Percentiles rank a stretch among this genome's conserved stretches.
Evolutionary conservation across 2,329 filamentous ascomycete species (phyloP).

Genomic region (Alternaria viburni): DNA sequence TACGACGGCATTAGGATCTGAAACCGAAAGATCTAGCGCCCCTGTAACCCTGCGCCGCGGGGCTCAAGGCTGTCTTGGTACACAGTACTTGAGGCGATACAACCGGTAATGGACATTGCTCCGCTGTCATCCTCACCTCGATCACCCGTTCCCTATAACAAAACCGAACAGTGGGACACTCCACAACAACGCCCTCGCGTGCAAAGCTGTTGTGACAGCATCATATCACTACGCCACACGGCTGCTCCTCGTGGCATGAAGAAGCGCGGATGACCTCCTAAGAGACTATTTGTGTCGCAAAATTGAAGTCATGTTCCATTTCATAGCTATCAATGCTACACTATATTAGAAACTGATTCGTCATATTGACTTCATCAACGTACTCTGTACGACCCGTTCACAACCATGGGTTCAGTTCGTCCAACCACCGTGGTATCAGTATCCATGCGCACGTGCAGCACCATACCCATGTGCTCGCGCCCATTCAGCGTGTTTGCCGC

Average conservation of each 20-base stretch:
- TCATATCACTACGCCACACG: neutral
- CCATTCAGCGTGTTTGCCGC: slow-evolving; percentile 38
- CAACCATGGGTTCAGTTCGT: slow-evolving; percentile 37
- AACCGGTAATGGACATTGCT: neutral
- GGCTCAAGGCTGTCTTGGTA: neutral
- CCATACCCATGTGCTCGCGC: slow-evolving; percentile 38
- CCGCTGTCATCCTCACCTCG: neutral
- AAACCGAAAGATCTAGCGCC: neutral
- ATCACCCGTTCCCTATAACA: neutral
- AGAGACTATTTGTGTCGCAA: neutral
- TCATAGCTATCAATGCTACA: slow-evolving; percentile 16
- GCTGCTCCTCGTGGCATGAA: neutral
- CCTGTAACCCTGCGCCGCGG: neutral
- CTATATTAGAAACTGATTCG: slow-evolving; percentile 14
- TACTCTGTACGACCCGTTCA: slow-evolving; percentile 36
- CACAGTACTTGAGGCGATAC: neutral
- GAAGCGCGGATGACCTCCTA: neutral
- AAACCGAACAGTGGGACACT: neutral
- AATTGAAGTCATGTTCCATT: neutral
- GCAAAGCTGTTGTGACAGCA: neutral
- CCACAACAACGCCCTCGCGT: neutral
- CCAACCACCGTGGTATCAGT: slow-evolving; percentile 44
- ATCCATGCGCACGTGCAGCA: slow-evolving; percentile 43
- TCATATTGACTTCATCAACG: slow-evolving; percentile 1
- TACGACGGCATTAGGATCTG: neutral